Evolutionary conservation across 257 asterid species (phyloP).

Genomic region (Plantago major): DNA sequence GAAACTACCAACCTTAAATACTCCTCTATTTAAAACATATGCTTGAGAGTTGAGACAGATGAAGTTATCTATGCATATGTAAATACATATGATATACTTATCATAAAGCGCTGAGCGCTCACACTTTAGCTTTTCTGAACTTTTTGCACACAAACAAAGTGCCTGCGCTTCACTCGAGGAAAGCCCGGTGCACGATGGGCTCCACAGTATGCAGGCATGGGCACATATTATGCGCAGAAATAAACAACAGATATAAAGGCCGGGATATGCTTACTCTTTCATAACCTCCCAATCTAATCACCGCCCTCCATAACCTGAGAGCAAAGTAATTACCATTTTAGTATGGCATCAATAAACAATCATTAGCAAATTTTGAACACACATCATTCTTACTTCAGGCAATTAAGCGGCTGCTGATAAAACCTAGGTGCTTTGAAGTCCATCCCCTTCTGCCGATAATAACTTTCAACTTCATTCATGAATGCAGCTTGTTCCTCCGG

Average conservation of each 20-base stretch:
- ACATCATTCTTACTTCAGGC: slow-evolving; percentile 45
- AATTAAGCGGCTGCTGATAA: slow-evolving; percentile 61
- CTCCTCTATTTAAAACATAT: no score
- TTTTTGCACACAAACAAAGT: no score
- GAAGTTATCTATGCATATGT: no score
- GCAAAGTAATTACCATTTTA: slow-evolving; percentile 12
- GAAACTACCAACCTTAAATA: no score
- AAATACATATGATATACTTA: no score
- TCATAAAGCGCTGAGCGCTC: no score
- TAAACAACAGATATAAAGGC: neutral
- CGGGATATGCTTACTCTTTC: slow-evolving; percentile 45
- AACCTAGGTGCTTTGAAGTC: slow-evolving; percentile 68
- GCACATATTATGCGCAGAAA: neutral
- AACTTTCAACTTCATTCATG: slow-evolving; percentile 48
- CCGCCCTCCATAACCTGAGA: slow-evolving; percentile 67
- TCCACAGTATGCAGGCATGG: no score
- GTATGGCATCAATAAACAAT: neutral
- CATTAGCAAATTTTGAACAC: slow-evolving; percentile 5
- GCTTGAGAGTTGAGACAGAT: no score
- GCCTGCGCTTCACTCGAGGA: no score
- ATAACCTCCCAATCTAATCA: slow-evolving; percentile 70
- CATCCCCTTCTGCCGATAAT: slow-evolving; percentile 41
- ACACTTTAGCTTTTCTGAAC: no score
- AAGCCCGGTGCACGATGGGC: no score
- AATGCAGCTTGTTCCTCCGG: slow-evolving; percentile 62